Evolutionary conservation across 2,329 filamentous ascomycete species (phyloP), one percentile per base, ranked within the genome.

Genomic region (Colletotrichum cereale): DNA sequence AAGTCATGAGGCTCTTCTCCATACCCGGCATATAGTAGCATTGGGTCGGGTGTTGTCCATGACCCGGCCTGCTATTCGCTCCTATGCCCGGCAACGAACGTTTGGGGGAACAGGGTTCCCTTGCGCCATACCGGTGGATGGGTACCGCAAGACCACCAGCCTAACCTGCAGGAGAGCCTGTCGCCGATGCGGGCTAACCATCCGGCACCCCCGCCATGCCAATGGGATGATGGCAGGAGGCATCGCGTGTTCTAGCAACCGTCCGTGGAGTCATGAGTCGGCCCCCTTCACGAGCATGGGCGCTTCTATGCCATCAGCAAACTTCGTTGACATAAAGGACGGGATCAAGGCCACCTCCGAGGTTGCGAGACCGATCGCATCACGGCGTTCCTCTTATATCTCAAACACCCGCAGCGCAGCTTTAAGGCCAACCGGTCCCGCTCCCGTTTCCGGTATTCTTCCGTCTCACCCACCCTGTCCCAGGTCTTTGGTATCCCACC

Each of bases 251-350:
- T 18, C 47, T 42, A 38, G 64, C 16, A 42, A 26, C 44, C n/a
- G 36, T 31, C 50, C 65, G 60, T 47, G 36, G 58, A 64, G 18
- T 47, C 34, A 42, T 26, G 53, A 21, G 55, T 55, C 57, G 52
- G 38, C 36, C n/a, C n/a, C 47, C 48, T 63, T 53, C 31, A 44
- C 52, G 47, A 56, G 53, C 69, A 50, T 60, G 69, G 36, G 47
- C 53, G 47, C 53, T 60, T 55, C 60, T 31, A 42, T 29, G 53
- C 52, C 24, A 55, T 64, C 52, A 26, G 65, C 58, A 72, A 68
- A 69, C 44, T 64, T 69, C 65, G 53, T 55, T 72, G 69, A 50
- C 69, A 72, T 69, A 72, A 72, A 69, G 69, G 65, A 40, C 65
- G 40, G 26, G 58, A 47, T 66, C 65, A 60, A n/a, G 65, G 53